phyloP scores from a whole-genome alignment of 78 protist species.

The Creolimax fragrantissima region DNA sequence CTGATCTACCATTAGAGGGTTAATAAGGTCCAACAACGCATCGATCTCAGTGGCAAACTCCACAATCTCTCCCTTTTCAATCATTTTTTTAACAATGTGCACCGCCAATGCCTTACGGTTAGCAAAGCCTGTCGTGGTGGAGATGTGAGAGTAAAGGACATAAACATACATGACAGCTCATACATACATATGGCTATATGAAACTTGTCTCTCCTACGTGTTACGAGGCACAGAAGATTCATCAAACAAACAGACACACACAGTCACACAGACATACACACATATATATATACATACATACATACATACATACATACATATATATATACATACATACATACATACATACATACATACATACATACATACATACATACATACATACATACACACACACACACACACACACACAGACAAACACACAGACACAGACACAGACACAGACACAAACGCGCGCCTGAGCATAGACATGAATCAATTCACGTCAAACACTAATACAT shows the following conservation, averaged over 20 bases:
- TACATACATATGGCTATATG: constrained; percentile 6
- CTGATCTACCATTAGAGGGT: constrained; percentile 50
- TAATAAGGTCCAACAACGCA: constrained; percentile 27
- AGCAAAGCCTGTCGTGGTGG: background rate
- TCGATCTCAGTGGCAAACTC: constrained; percentile 11
- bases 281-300: too few relatives aligned
- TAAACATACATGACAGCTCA: constrained; percentile 35
- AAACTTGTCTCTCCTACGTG: too few relatives aligned
- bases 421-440: background rate
- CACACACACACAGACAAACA: background rate
- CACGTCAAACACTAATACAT: too few relatives aligned
- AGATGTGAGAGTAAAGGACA: background rate
- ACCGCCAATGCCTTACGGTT: background rate
- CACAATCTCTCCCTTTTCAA: background rate
- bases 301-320: too few relatives aligned
- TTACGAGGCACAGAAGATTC: too few relatives aligned
- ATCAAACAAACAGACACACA: too few relatives aligned
- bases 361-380: too few relatives aligned
- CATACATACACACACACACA: background rate
- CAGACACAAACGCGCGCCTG: background rate
- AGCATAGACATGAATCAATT: background rate
- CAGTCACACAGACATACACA: too few relatives aligned
- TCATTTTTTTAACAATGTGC: background rate
- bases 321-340: too few relatives aligned
- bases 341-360: too few relatives aligned